These are phyloP conservation scores for Pyricularia grisea DNA, from an alignment of 2,329 filamentous ascomycete genomes.

Conservation along the genomic window DNA sequence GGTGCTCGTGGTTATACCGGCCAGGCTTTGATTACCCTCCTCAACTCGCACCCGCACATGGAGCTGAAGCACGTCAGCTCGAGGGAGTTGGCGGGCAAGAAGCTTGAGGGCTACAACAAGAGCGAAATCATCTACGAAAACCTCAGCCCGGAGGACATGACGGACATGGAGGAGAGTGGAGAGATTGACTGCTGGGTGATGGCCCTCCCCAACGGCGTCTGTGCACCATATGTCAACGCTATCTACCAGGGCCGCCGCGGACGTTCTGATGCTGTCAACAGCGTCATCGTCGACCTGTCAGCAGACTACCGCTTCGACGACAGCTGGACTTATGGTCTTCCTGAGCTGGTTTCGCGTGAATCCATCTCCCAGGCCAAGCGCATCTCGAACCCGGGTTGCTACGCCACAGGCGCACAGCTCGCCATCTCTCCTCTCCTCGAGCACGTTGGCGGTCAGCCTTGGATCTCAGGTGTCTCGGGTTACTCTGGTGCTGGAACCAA, in stretches of 20 bases:
- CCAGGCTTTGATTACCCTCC: slow-evolving; percentile 76
- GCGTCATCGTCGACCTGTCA: slow-evolving; percentile 86
- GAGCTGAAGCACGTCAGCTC: slow-evolving; percentile 89
- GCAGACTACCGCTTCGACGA: slow-evolving; percentile 89
- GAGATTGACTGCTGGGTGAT: slow-evolving; percentile 96
- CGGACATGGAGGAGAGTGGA: slow-evolving; percentile 71
- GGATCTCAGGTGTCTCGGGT: slow-evolving; percentile 82
- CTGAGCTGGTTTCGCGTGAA: slow-evolving; percentile 70
- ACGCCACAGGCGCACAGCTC: slow-evolving; percentile 86
- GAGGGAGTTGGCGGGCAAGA: slow-evolving; percentile 79
- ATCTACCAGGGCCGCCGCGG: slow-evolving; percentile 59
- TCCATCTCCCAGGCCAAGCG: slow-evolving; percentile 69
- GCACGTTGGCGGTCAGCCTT: slow-evolving; percentile 67
- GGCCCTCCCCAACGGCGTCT: slow-evolving; percentile 91
- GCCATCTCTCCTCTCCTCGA: slow-evolving; percentile 76
- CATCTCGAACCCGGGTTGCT: slow-evolving; percentile 91
- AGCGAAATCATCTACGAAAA: slow-evolving; percentile 89
- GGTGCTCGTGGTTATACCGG: slow-evolving; percentile 92
- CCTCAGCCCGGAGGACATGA: slow-evolving; percentile 76
- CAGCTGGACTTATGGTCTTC: slow-evolving; percentile 82
- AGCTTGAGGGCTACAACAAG: slow-evolving; percentile 85
- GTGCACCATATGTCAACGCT: slow-evolving; percentile 87
- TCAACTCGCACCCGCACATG: slow-evolving; percentile 83
- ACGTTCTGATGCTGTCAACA: slow-evolving; percentile 29
- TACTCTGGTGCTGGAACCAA: slow-evolving; percentile 95